These are phyloP conservation scores for Anastatica hierochuntica DNA, from an alignment of 345 rosid species.

Conservation along the genomic window DNA sequence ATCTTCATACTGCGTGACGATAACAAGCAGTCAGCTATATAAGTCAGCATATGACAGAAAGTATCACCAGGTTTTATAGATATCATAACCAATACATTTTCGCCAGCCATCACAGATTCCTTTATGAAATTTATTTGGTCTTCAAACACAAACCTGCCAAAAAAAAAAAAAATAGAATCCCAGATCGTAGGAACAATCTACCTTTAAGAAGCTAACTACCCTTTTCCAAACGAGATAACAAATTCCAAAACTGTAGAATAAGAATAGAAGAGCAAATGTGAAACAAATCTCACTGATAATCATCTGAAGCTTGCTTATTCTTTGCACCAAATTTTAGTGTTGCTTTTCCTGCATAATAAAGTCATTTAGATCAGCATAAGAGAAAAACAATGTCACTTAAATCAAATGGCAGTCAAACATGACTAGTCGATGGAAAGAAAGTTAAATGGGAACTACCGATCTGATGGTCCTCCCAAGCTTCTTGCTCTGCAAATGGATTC, in stretches of 20 bases:
- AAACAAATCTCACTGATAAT: constrained; percentile 54
- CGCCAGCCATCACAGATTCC: constrained; percentile 81
- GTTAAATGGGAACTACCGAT: constrained; percentile 41
- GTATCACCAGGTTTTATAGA: constrained; percentile 1
- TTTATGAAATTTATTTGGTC: constrained; percentile 88
- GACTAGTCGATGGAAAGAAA: background rate
- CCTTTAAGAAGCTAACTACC: background rate
- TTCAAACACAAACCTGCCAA: constrained; percentile 72
- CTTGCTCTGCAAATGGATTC: constrained; percentile 99
- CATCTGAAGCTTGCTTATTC: constrained; percentile 56
- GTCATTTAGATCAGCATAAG: no score
- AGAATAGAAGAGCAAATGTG: constrained; percentile 2
- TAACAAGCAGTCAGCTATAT: constrained; percentile 2
- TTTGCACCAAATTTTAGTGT: constrained; percentile 72
- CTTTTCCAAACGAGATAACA: constrained; percentile 9
- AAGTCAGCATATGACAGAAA: constrained; percentile 6
- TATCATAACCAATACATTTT: constrained; percentile 40
- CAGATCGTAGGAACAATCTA: constrained; percentile 3
- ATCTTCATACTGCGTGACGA: constrained; percentile 42
- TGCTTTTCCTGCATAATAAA: constrained; percentile 79
- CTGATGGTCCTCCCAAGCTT: constrained; percentile 99
- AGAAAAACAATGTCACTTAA: constrained; percentile 8
- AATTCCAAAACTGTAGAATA: background rate
- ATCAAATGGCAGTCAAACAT: constrained; percentile 5
- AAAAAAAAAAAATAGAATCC: background rate